These are phyloP conservation scores for Leptographium wingfieldii DNA, from an alignment of 2,329 filamentous ascomycete genomes.

Conservation along the genomic window DNA sequence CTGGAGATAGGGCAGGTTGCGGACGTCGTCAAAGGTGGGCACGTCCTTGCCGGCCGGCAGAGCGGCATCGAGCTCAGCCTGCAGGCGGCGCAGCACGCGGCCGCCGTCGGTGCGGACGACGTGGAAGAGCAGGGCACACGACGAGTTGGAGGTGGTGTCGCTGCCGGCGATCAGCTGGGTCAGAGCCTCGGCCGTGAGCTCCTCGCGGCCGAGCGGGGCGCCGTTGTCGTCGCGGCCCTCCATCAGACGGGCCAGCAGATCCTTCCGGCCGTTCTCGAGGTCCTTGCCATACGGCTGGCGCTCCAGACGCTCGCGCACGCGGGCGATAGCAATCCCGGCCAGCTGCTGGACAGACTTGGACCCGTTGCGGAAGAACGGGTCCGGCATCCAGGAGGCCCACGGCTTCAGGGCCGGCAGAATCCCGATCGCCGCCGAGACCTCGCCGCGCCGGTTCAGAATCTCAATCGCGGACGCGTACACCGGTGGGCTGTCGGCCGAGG, in stretches of 20 bases:
- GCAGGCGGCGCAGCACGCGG: constrained; percentile 54
- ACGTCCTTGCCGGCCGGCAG: constrained; percentile 50
- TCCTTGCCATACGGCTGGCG: constrained; percentile 46
- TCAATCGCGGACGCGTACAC: constrained; percentile 70
- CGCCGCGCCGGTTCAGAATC: constrained; percentile 76
- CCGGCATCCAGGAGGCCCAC: constrained; percentile 67
- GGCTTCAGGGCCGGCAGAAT: constrained; percentile 63
- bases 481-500: constrained; percentile 43
- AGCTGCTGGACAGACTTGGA: constrained; percentile 65
- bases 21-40: constrained; percentile 59
- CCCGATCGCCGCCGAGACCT: constrained; percentile 72
- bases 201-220: constrained; percentile 59
- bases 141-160: constrained; percentile 68
- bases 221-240: constrained; percentile 75
- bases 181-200: constrained; percentile 77
- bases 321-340: constrained; percentile 75
- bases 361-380: constrained; percentile 68
- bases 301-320: constrained; percentile 62
- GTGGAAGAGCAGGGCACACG: constrained; percentile 74
- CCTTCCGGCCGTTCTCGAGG: constrained; percentile 38
- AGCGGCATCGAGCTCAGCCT: constrained; percentile 59
- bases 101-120: constrained; percentile 50
- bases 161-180: constrained; percentile 77
- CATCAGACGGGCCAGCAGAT: constrained; percentile 73
- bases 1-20: constrained; percentile 63